phyloP scores from a whole-genome alignment of 768 basidiomycete genomes.

The Tulasnella sp. region DNA sequence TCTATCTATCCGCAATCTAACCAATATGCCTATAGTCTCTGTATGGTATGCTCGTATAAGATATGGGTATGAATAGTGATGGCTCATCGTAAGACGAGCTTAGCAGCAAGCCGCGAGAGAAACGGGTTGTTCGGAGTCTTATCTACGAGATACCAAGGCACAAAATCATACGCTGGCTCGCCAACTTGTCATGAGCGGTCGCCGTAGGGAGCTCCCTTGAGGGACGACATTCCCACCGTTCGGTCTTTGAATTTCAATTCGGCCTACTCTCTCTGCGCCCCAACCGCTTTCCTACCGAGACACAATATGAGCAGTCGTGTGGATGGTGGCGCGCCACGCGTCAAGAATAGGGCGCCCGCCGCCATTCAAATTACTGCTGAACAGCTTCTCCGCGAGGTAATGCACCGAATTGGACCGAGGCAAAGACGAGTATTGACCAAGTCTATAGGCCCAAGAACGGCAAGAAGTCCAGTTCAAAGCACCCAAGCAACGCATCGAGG shows the following conservation, averaged over 20 bases:
- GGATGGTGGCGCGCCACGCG: slow-evolving; percentile 24
- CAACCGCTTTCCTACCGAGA: neutral
- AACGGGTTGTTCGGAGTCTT: no score
- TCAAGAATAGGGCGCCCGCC: slow-evolving; percentile 94
- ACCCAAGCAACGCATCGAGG: slow-evolving; percentile 91
- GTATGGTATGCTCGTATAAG: no score
- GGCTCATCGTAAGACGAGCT: no score
- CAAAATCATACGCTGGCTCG: no score
- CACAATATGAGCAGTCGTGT: neutral
- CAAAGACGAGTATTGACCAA: neutral
- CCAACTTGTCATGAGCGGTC: no score
- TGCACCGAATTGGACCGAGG: slow-evolving; percentile 1
- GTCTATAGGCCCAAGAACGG: slow-evolving; percentile 82
- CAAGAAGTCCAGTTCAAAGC: slow-evolving; percentile 88
- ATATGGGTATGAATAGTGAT: no score
- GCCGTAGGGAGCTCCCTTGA: no score
- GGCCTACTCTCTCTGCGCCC: neutral
- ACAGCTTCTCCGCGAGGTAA: slow-evolving; percentile 88
- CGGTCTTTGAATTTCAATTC: neutral
- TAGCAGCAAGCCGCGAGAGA: no score
- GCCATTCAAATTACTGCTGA: slow-evolving; percentile 96
- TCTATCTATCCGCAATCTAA: neutral
- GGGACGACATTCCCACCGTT: neutral
- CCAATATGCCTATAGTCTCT: no score
- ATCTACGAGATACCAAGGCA: no score